Conservation (phyloP, 345 rosid species). For the Eucalyptus regnans region DNA sequence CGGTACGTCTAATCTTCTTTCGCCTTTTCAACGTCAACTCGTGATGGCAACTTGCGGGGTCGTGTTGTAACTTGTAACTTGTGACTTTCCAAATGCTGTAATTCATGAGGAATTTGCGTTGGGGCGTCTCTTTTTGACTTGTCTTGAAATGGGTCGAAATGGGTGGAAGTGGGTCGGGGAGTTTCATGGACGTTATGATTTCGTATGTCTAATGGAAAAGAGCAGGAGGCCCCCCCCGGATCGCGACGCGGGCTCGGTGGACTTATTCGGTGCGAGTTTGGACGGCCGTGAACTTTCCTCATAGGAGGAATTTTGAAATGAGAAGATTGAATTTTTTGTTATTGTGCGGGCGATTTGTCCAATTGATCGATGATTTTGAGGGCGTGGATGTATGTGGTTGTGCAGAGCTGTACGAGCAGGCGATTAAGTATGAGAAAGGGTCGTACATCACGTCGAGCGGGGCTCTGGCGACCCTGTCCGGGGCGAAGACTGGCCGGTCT, state of each 20-base stretch:
- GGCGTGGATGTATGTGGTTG: neutral
- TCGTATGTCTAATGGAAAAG: neutral
- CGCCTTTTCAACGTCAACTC: neutral
- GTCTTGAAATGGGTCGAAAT: neutral
- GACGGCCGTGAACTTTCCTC: neutral
- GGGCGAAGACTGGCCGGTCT: constrained; percentile 90
- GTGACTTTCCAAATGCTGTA: too few species aligned
- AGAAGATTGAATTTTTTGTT: neutral
- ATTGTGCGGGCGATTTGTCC: neutral
- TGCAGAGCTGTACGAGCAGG: constrained; percentile 91
- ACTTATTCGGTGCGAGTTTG: neutral
- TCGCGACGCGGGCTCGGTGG: neutral
- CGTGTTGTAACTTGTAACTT: neutral
- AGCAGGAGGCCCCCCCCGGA: neutral
- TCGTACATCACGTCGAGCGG: constrained; percentile 81
- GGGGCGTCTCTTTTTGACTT: neutral
- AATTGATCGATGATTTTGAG: neutral
- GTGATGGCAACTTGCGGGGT: neutral
- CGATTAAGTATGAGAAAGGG: constrained; percentile 83
- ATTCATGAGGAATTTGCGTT: neutral
- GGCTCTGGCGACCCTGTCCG: constrained; percentile 89
- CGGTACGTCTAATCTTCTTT: constrained; percentile 11
- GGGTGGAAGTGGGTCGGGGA: neutral
- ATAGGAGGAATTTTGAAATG: neutral
- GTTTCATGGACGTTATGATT: neutral